Evolutionary conservation across 1,284 basidiomycete species (phyloP).

Genomic region (Neonothopanus nambi): DNA sequence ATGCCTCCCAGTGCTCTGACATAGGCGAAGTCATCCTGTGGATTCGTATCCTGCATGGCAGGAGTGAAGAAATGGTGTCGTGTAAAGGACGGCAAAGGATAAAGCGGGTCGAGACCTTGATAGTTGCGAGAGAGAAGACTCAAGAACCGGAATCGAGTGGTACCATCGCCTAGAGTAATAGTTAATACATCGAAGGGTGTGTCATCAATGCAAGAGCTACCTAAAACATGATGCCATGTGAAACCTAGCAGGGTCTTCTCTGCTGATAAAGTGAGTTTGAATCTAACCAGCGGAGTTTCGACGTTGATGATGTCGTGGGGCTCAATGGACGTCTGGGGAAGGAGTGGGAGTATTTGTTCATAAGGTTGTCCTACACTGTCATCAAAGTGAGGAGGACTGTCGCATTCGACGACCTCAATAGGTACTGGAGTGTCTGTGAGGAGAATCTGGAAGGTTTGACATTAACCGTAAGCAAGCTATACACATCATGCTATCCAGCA

Average conservation of each 20-base stretch:
- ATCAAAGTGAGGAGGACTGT: background rate
- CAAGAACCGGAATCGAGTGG: conserved; percentile 29
- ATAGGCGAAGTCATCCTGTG: no score
- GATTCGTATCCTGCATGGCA: background rate
- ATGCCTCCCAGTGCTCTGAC: conserved; percentile 4
- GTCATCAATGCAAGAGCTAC: conserved; percentile 13
- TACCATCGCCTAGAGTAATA: conserved; percentile 32
- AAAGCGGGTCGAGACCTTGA: conserved; percentile 17
- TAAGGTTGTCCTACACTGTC: conserved; percentile 20
- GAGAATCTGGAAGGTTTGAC: conserved; percentile 19
- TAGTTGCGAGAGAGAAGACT: conserved; percentile 27
- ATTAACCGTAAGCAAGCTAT: no score
- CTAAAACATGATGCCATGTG: conserved; percentile 35
- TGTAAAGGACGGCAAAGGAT: conserved; percentile 21
- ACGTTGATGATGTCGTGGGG: conserved; percentile 13
- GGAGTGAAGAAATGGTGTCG: conserved; percentile 22
- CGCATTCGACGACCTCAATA: conserved; percentile 9
- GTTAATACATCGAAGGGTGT: conserved; percentile 18
- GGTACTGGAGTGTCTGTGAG: conserved; percentile 21
- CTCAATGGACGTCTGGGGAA: conserved; percentile 2
- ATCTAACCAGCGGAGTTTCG: conserved; percentile 24
- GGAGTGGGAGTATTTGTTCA: conserved; percentile 18
- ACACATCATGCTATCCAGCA: background rate
- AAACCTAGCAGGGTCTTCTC: conserved; percentile 30
- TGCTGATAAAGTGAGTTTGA: conserved; percentile 28